Conservation (phyloP, 768 basidiomycete species). For the Xerocomellus amylosporus region DNA sequence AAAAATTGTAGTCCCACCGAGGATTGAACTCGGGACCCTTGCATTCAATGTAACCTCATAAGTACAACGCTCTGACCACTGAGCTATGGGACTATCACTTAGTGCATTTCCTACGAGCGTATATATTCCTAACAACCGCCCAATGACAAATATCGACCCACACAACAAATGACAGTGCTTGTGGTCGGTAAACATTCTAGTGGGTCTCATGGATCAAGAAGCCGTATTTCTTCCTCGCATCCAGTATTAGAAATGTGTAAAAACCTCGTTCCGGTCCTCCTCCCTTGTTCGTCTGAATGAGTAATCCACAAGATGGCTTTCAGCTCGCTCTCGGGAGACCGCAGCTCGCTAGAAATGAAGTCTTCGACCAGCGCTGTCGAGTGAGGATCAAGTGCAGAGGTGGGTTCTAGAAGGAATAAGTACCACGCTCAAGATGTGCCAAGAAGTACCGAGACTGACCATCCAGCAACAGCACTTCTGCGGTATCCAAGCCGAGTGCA, state of each 20-base stretch:
- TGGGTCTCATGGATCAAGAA: slow-evolving; percentile 25
- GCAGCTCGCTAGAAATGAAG: slow-evolving; percentile 52
- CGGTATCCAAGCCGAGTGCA: slow-evolving; percentile 67
- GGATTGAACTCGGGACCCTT: slow-evolving; percentile 64
- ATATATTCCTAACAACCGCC: neutral
- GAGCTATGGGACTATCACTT: slow-evolving; percentile 50
- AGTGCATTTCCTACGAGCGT: rapidly evolving
- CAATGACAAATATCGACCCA: neutral
- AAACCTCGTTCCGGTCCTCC: slow-evolving; percentile 70
- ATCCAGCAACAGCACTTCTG: slow-evolving; percentile 77
- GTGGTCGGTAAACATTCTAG: neutral
- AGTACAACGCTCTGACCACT: slow-evolving; percentile 64
- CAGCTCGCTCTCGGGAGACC: slow-evolving; percentile 43
- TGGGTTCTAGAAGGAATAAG: slow-evolving; percentile 61
- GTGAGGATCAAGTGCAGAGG: slow-evolving; percentile 78
- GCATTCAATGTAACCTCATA: slow-evolving; percentile 54
- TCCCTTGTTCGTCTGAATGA: slow-evolving; percentile 78
- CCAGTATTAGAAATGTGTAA: slow-evolving; percentile 46
- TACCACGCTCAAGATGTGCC: neutral
- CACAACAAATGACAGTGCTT: no score
- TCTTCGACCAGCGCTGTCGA: slow-evolving; percentile 67
- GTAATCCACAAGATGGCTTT: slow-evolving; percentile 88
- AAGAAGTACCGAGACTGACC: slow-evolving; percentile 44
- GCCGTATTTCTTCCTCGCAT: slow-evolving; percentile 39
- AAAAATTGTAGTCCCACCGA: slow-evolving; percentile 56